Conservation (phyloP, 2,329 filamentous ascomycete species). For the Diplodia sapinea region DNA sequence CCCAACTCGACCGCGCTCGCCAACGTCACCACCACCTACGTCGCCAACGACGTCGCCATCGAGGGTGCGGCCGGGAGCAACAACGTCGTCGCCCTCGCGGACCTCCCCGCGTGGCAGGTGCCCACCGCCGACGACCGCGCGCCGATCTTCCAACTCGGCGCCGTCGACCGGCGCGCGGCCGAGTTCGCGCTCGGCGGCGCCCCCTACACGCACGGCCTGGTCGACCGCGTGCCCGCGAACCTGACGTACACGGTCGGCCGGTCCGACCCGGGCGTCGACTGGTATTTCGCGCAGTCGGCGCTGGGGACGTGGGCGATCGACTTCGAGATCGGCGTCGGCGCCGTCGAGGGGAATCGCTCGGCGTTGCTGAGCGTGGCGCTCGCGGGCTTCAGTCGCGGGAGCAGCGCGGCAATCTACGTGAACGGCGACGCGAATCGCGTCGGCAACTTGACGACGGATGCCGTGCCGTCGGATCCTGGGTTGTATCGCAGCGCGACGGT, state of each 20-base stretch:
- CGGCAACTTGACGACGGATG: slow-evolving; percentile 49
- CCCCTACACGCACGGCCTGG: slow-evolving; percentile 54
- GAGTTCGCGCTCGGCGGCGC: slow-evolving; percentile 54
- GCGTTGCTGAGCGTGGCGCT: slow-evolving; percentile 52
- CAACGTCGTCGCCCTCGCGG: slow-evolving; percentile 41
- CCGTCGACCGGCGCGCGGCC: slow-evolving; percentile 54
- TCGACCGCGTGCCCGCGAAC: slow-evolving; percentile 53
- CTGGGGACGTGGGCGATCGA: slow-evolving; percentile 43
- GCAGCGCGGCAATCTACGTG: slow-evolving; percentile 48
- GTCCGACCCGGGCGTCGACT: slow-evolving; percentile 48
- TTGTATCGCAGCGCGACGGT: slow-evolving; percentile 55
- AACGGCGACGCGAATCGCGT: slow-evolving; percentile 43
- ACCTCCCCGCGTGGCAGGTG: slow-evolving; percentile 46
- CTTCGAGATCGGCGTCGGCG: slow-evolving; percentile 35
- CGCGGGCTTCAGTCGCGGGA: slow-evolving; percentile 53
- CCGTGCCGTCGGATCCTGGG: slow-evolving; percentile 53
- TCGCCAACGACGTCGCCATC: slow-evolving; percentile 52
- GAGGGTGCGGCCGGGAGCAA: slow-evolving; percentile 32
- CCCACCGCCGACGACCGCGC: slow-evolving; percentile 40
- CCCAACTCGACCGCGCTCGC: slow-evolving; percentile 51
- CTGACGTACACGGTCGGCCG: slow-evolving; percentile 54
- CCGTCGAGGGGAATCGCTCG: slow-evolving; percentile 32
- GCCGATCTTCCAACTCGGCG: slow-evolving; percentile 57
- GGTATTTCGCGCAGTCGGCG: slow-evolving; percentile 57
- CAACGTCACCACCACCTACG: slow-evolving; percentile 55